These are phyloP conservation scores for Talaromyces trachyspermus DNA, from an alignment of 495 filamentous ascomycete genomes.

Conservation along the genomic window DNA sequence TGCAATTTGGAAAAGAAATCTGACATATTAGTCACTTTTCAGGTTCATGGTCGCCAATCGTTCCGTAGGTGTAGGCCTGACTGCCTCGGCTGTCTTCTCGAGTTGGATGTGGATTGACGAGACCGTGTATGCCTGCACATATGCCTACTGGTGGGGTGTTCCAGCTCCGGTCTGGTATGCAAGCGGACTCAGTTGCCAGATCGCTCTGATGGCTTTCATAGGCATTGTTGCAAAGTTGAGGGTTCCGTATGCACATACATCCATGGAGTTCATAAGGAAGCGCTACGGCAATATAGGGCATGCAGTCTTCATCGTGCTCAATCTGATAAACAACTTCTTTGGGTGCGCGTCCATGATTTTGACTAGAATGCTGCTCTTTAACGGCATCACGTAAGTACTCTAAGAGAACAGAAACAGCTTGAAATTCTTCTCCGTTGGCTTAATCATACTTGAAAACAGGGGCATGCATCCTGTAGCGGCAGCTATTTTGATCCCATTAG, in stretches of 20 bases:
- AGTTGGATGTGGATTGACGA: too few species aligned
- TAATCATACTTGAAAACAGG: too few species aligned
- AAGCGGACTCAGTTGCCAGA: slow-evolving; percentile 33
- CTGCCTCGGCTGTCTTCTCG: slow-evolving; percentile 42
- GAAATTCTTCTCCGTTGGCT: too few species aligned
- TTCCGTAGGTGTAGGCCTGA: slow-evolving; percentile 39
- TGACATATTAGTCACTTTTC: too few species aligned
- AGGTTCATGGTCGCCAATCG: slow-evolving; percentile 49
- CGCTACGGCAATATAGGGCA: slow-evolving; percentile 46
- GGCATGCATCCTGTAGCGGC: slow-evolving; percentile 36
- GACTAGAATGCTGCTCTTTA: slow-evolving; percentile 27
- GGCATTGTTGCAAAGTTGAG: slow-evolving; percentile 34
- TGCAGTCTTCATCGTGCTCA: slow-evolving; percentile 42
- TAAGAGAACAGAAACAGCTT: too few species aligned
- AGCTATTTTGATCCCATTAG: slow-evolving; percentile 38
- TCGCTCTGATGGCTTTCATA: slow-evolving; percentile 33
- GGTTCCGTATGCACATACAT: slow-evolving; percentile 49
- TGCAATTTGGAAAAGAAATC: too few species aligned
- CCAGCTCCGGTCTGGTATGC: slow-evolving; percentile 37
- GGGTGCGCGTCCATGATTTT: slow-evolving; percentile 36
- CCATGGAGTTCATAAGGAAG: slow-evolving; percentile 46
- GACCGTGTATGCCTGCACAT: too few species aligned
- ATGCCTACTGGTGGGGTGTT: slow-evolving; percentile 32
- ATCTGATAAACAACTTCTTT: slow-evolving; percentile 46
- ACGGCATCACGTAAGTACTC: slow-evolving; percentile 31